A percentile compares a stretch with the other conserved stretches of the same genome.
These are phyloP conservation scores for Carpinus fangiana DNA, from an alignment of 306 rosid genomes.

Conservation along the genomic window DNA sequence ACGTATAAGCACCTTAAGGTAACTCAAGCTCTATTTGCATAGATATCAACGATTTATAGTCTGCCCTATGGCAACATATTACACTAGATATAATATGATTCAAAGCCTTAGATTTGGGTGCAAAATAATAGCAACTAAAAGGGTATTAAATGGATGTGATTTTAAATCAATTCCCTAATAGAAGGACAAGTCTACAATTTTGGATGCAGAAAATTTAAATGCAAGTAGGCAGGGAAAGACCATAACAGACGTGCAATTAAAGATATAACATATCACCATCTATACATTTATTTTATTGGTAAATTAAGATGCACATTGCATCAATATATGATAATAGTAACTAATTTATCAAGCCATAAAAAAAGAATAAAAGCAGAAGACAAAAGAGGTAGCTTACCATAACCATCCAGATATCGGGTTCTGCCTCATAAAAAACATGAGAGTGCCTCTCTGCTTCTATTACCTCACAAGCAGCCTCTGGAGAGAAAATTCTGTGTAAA, in stretches of 20 bases:
- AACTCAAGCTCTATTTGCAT: not conserved
- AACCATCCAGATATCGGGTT: slow-evolving; percentile 93
- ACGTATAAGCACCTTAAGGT: not conserved
- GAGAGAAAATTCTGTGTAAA: slow-evolving; percentile 83
- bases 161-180: not conserved
- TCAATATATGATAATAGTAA: not conserved
- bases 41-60: not conserved
- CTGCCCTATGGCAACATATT: not conserved
- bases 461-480: slow-evolving; percentile 80
- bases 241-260: not conserved
- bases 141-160: not conserved
- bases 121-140: not conserved
- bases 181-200: not conserved
- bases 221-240: not conserved
- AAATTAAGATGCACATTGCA: not conserved
- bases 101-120: not conserved
- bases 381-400: slow-evolving; percentile 49
- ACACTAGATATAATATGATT: not conserved
- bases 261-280: not conserved
- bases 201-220: not conserved
- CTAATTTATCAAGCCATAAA: not conserved
- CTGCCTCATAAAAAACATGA: slow-evolving; percentile 80
- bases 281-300: not conserved
- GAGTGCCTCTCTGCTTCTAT: slow-evolving; percentile 87
- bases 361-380: not conserved